Evolutionary conservation across 2,329 filamentous ascomycete species (phyloP).

Genomic region (Septoria petroselini): DNA sequence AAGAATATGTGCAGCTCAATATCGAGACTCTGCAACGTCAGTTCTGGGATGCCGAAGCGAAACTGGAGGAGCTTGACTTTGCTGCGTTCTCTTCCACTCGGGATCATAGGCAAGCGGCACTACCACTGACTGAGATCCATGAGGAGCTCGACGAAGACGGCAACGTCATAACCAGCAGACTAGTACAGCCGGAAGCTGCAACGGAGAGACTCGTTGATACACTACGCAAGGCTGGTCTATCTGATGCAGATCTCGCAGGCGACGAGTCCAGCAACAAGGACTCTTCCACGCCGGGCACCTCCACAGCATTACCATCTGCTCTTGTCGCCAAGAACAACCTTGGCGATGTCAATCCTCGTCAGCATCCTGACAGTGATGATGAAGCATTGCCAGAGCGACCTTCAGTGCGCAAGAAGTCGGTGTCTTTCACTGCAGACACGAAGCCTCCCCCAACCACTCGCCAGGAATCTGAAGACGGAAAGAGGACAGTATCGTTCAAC

Average conservation of each 20-base stretch:
- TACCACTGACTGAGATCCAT: conserved; percentile 84
- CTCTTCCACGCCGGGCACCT: not conserved
- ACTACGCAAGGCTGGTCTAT: conserved; percentile 71
- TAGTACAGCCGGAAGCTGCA: conserved; percentile 59
- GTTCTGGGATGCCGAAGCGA: conserved; percentile 65
- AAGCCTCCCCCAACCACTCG: conserved; percentile 47
- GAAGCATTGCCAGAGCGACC: conserved; percentile 13
- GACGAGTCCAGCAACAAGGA: conserved; percentile 17
- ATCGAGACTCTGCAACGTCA: conserved; percentile 70
- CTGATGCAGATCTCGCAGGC: conserved; percentile 32
- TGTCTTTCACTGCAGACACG: conserved; percentile 62
- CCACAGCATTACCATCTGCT: conserved; percentile 18
- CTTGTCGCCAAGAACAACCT: conserved; percentile 15
- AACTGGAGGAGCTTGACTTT: conserved; percentile 58
- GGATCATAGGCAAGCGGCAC: conserved; percentile 54
- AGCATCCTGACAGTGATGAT: conserved; percentile 8
- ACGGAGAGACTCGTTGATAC: conserved; percentile 67
- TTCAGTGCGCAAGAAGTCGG: conserved; percentile 50
- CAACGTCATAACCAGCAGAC: conserved; percentile 64
- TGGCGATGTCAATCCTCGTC: conserved; percentile 11
- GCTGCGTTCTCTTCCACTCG: conserved; percentile 28
- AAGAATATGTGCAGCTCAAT: conserved; percentile 88
- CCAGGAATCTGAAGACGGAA: conserved; percentile 35
- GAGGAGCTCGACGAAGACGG: conserved; percentile 90
- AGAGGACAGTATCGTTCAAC: conserved; percentile 37